A percentile compares a stretch with the other conserved stretches of the same genome.
phyloP scores from a whole-genome alignment of 768 basidiomycete genomes.

The Chalciporus pseudorubinellus region DNA sequence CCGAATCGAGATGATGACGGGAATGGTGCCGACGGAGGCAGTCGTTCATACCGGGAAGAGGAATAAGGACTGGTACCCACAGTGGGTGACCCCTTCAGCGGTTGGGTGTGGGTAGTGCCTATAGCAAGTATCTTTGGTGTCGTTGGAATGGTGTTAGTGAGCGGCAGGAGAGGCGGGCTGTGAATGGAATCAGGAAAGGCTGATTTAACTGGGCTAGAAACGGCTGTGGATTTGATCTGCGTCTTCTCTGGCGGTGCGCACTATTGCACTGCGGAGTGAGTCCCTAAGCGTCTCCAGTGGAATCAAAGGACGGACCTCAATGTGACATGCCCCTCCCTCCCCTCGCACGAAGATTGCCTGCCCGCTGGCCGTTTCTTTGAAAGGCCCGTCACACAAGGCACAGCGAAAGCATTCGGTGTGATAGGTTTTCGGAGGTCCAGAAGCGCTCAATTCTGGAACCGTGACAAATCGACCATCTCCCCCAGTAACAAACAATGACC shows the following conservation, averaged over 20 bases:
- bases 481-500: slow-evolving; percentile 53
- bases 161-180: slow-evolving; percentile 19
- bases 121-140: slow-evolving; percentile 1
- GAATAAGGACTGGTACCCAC: slow-evolving; percentile 16
- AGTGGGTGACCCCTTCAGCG: slow-evolving; percentile 12
- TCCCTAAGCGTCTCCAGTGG: neutral
- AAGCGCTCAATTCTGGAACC: slow-evolving; percentile 50
- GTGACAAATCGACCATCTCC: slow-evolving; percentile 69
- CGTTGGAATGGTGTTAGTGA: slow-evolving; percentile 17
- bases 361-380: slow-evolving; percentile 59
- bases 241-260: slow-evolving; percentile 43
- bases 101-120: slow-evolving; percentile 8
- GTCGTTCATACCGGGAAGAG: slow-evolving; percentile 32
- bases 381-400: slow-evolving; percentile 57
- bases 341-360: slow-evolving; percentile 71
- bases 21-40: slow-evolving; percentile 15
- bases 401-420: slow-evolving; percentile 80
- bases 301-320: slow-evolving; percentile 40
- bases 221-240: slow-evolving; percentile 11
- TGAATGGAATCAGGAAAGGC: slow-evolving; percentile 6
- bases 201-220: slow-evolving; percentile 11
- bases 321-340: slow-evolving; percentile 64
- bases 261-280: slow-evolving; percentile 25
- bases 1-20: slow-evolving; percentile 32
- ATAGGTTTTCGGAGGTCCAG: slow-evolving; percentile 54